phyloP scores from a whole-genome alignment of 2,329 filamentous ascomycete genomes.

The Aspergillus melleus region DNA sequence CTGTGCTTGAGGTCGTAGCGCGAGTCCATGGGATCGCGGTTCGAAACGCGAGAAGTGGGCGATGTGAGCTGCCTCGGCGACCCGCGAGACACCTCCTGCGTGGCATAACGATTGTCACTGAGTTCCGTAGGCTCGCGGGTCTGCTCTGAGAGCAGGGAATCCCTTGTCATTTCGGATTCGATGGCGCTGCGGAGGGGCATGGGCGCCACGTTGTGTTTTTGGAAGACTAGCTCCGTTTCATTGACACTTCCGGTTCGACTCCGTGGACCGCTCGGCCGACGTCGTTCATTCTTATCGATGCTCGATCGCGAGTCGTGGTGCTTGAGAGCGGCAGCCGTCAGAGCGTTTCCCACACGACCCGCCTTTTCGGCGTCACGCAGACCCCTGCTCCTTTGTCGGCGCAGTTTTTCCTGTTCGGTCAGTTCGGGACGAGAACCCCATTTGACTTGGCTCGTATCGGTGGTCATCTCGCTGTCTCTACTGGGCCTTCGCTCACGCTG shows the following conservation, averaged over 20 bases:
- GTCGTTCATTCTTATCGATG: constrained; percentile 44
- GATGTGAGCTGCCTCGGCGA: constrained; percentile 56
- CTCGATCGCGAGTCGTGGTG: constrained; percentile 66
- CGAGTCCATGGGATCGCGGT: constrained; percentile 46
- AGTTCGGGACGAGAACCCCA: constrained; percentile 50
- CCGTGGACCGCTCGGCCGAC: constrained; percentile 39
- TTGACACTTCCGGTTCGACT: constrained; percentile 48
- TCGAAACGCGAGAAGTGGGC: constrained; percentile 62
- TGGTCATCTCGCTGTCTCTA: constrained; percentile 49
- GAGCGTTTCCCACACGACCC: constrained; percentile 55
- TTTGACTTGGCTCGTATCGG: constrained; percentile 47
- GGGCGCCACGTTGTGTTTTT: constrained; percentile 66
- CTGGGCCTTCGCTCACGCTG: constrained; percentile 56
- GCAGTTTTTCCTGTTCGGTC: constrained; percentile 53
- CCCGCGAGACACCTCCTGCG: constrained; percentile 65
- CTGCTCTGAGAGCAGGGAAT: constrained; percentile 80
- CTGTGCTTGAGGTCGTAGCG: constrained; percentile 65
- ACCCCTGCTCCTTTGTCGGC: constrained; percentile 56
- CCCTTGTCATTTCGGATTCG: constrained; percentile 81
- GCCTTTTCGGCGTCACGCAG: constrained; percentile 57
- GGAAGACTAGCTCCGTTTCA: constrained; percentile 55
- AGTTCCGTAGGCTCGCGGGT: constrained; percentile 72
- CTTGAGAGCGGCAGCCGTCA: constrained; percentile 63
- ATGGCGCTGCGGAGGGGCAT: constrained; percentile 89
- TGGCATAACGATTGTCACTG: constrained; percentile 56